Conservation (phyloP, 805 yeast species). For the Kregervanrija delftensis region DNA sequence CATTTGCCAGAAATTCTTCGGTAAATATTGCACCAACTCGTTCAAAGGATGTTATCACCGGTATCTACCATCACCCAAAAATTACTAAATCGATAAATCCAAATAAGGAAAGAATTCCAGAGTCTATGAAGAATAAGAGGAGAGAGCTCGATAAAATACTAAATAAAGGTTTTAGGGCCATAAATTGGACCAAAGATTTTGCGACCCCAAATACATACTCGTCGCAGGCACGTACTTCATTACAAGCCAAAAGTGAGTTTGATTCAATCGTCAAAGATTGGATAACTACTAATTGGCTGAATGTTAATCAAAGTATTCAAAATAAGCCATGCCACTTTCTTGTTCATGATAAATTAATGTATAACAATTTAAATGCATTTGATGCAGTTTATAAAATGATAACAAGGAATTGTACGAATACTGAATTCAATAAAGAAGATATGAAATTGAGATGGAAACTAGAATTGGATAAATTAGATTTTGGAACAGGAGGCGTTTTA, state of each 20-base stretch:
- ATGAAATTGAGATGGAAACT: conserved; percentile 13
- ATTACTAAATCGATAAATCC: not conserved
- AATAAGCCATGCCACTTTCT: conserved; percentile 18
- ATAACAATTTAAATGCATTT: conserved; percentile 12
- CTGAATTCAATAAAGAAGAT: not conserved
- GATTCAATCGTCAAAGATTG: conserved; percentile 20
- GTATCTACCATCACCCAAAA: conserved; percentile 2
- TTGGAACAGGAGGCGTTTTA: too few relatives aligned
- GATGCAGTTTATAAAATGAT: conserved; percentile 13
- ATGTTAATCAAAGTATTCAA: conserved; percentile 10
- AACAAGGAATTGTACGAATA: not conserved
- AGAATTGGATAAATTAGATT: conserved; percentile 9
- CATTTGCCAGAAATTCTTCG: not conserved
- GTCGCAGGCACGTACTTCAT: conserved; percentile 6
- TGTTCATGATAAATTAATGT: conserved; percentile 22
- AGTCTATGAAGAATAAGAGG: conserved; percentile 2
- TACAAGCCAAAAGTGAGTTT: conserved; percentile 16
- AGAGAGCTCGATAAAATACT: not conserved
- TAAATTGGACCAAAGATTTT: conserved; percentile 2
- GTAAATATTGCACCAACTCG: not conserved
- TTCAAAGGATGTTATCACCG: conserved; percentile 1
- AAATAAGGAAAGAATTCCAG: conserved; percentile 1
- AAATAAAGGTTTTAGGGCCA: not conserved
- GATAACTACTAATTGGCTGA: conserved; percentile 18
- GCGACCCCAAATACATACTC: not conserved